These are phyloP conservation scores for Trichomonas tenax DNA, from an alignment of 208 protist genomes.

Conservation along the genomic window DNA sequence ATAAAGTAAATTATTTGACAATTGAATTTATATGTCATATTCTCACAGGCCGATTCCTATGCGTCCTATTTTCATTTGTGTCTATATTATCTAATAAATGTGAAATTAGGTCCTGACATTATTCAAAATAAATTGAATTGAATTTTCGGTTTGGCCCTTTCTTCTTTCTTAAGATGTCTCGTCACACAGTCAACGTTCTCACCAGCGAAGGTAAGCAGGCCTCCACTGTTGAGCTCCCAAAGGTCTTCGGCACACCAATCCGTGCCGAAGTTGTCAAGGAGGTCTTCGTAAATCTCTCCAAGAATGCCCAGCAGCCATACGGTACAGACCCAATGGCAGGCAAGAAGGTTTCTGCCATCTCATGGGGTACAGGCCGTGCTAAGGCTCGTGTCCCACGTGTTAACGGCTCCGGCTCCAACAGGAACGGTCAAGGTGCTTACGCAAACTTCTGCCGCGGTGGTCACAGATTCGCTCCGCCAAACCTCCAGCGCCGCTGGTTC, in stretches of 20 bases:
- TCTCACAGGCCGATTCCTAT: too few species aligned
- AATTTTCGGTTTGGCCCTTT: background rate
- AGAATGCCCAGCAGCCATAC: background rate
- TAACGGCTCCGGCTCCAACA: constrained; percentile 81
- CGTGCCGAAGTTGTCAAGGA: background rate
- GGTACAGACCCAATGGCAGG: constrained; percentile 56
- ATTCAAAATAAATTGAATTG: too few species aligned
- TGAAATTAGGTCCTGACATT: too few species aligned
- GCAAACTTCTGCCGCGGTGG: constrained; percentile 97
- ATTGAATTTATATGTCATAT: too few species aligned
- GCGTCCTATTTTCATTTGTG: too few species aligned
- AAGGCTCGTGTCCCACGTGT: constrained; percentile 98
- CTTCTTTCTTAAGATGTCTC: background rate
- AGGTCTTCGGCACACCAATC: constrained; percentile 10
- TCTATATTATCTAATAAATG: too few species aligned
- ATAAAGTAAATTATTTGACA: too few species aligned
- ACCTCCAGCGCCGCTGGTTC: constrained; percentile 89
- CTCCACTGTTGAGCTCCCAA: background rate
- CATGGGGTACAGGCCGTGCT: constrained; percentile 97
- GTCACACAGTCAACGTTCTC: background rate
- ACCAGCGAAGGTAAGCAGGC: background rate
- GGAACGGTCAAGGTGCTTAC: constrained; percentile 91
- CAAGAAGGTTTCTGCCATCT: constrained; percentile 84
- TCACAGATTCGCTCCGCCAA: constrained; percentile 94
- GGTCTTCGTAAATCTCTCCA: background rate